These are phyloP conservation scores for Quercus agrifolia DNA, from an alignment of 306 rosid genomes.

Conservation along the genomic window DNA sequence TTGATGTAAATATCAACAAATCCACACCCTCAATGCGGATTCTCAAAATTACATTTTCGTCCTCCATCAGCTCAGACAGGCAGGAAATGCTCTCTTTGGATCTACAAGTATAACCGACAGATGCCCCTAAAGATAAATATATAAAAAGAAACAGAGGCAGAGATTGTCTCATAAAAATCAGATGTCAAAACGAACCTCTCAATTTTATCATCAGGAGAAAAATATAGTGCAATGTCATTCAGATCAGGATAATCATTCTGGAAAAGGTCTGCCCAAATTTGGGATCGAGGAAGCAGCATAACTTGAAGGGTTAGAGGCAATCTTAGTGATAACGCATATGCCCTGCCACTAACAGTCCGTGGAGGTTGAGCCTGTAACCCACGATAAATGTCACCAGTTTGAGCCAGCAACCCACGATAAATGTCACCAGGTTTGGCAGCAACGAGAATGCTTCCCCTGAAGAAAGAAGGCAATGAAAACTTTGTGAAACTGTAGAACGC, in stretches of 20 bases:
- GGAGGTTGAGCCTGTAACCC: conserved; percentile 71
- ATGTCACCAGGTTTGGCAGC: not conserved
- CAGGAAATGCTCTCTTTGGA: conserved; percentile 25
- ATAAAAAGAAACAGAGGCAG: not conserved
- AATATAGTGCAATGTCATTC: conserved; percentile 62
- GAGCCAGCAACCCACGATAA: too few relatives aligned
- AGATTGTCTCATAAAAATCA: not conserved
- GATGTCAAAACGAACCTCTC: conserved; percentile 46
- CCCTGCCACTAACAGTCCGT: conserved; percentile 40
- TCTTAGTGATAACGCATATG: conserved; percentile 32
- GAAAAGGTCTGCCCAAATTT: conserved; percentile 43
- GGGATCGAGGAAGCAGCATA: conserved; percentile 34
- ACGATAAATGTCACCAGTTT: conserved; percentile 14
- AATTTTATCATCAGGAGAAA: conserved; percentile 43
- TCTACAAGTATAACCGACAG: conserved; percentile 29
- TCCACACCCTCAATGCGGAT: conserved; percentile 47
- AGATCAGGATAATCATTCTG: conserved; percentile 43
- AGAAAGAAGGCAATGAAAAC: conserved; percentile 19
- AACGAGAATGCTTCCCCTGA: conserved; percentile 60
- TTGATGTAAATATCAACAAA: conserved; percentile 59
- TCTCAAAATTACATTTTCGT: conserved; percentile 45
- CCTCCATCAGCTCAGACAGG: conserved; percentile 50
- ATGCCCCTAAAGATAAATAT: not conserved
- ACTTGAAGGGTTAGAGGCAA: conserved; percentile 55
- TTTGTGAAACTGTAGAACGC: not conserved